Conservation (phyloP, 2,329 filamentous ascomycete species). For the Penicillium griseofulvum region DNA sequence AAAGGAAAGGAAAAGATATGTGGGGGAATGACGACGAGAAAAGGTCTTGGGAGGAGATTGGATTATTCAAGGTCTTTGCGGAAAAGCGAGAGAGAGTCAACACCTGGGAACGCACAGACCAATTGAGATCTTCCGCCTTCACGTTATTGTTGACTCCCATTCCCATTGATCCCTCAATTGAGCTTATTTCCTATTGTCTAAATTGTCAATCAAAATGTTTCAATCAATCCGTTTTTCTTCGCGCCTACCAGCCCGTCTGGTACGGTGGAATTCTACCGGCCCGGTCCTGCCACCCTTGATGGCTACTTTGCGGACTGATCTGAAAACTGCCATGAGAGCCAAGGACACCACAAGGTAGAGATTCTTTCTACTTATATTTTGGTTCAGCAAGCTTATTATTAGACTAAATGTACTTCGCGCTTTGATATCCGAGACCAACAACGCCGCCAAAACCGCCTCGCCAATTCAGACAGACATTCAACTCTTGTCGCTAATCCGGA, state of each 20-base stretch:
- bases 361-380: background rate
- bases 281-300: constrained; percentile 44
- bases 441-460: constrained; percentile 46
- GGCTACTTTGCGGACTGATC: constrained; percentile 44
- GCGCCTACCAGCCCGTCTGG: constrained; percentile 27
- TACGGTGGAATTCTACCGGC: constrained; percentile 43
- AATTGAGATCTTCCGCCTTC: constrained; percentile 25
- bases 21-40: constrained; percentile 1
- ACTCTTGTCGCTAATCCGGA: constrained; percentile 47
- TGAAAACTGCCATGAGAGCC: constrained; percentile 51
- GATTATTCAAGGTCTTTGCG: constrained; percentile 21
- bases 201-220: constrained; percentile 29
- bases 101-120: constrained; percentile 35
- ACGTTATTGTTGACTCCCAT: background rate
- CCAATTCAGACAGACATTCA: constrained; percentile 49
- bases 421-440: constrained; percentile 51
- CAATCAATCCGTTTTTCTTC: constrained; percentile 29
- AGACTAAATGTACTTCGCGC: constrained; percentile 50
- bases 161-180: constrained; percentile 3
- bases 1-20: constrained; percentile 8
- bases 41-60: constrained; percentile 11
- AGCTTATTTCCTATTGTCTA: background rate
- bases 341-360: constrained; percentile 47
- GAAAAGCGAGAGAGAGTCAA: constrained; percentile 21
- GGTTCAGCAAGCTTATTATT: background rate